Evolutionary conservation across 192 early-diverging fungal genomes (phyloP).

Genomic region (Coemansia sp.): DNA sequence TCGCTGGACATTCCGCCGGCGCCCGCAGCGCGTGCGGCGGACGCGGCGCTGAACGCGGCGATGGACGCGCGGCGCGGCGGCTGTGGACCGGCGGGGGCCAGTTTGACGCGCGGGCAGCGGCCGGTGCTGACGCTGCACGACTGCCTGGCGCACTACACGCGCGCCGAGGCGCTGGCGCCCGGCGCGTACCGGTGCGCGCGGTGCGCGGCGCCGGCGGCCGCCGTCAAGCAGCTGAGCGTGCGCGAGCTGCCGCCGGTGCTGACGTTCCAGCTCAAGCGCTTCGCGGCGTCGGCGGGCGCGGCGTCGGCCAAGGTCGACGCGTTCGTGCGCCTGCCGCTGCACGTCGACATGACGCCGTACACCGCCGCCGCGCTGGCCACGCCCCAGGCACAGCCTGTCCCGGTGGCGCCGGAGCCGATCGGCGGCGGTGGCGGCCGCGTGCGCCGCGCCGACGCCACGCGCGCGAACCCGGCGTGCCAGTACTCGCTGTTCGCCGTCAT

Average conservation of each 20-base stretch:
- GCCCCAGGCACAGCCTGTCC: slow-evolving; percentile 37
- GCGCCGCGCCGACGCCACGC: slow-evolving; percentile 34
- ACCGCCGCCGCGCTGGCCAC: slow-evolving; percentile 66
- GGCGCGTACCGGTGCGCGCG: slow-evolving; percentile 72
- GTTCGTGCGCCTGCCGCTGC: slow-evolving; percentile 78
- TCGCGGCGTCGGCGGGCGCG: slow-evolving; percentile 27
- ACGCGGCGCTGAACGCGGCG: neutral
- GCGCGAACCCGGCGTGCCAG: slow-evolving; percentile 68
- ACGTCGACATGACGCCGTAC: slow-evolving; percentile 91
- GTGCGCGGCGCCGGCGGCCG: slow-evolving; percentile 66
- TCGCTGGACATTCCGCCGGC: slow-evolving; percentile 75
- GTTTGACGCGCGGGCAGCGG: slow-evolving; percentile 17
- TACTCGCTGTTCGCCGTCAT: slow-evolving; percentile 93
- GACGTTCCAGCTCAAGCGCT: slow-evolving; percentile 93
- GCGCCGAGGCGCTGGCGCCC: slow-evolving; percentile 76
- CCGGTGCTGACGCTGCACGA: slow-evolving; percentile 52
- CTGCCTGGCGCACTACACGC: slow-evolving; percentile 67
- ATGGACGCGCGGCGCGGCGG: neutral
- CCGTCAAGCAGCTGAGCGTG: slow-evolving; percentile 88
- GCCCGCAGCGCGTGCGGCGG: slow-evolving; percentile 26
- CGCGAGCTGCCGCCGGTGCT: slow-evolving; percentile 87
- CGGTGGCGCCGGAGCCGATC: slow-evolving; percentile 36
- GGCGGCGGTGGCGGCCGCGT: slow-evolving; percentile 29
- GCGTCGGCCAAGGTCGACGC: slow-evolving; percentile 81
- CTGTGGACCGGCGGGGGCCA: slow-evolving; percentile 4